These are phyloP conservation scores for Aphanomyces euteiches DNA, from an alignment of 352 stramenopile species.

Conservation along the genomic window DNA sequence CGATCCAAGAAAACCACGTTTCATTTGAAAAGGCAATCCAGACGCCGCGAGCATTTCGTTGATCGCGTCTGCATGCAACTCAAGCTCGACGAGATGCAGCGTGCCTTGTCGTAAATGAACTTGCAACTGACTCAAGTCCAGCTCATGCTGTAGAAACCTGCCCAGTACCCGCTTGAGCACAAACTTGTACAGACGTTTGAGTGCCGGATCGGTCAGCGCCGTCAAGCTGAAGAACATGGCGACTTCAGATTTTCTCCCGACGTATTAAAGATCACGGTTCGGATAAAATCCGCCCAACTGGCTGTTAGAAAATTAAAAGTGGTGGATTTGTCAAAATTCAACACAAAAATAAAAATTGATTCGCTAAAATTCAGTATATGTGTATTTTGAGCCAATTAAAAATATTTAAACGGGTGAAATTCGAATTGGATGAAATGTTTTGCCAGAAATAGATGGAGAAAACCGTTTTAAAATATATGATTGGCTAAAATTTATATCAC, in stretches of 20 bases:
- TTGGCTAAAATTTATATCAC: too few species aligned
- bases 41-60: constrained; percentile 74
- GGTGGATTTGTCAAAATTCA: too few species aligned
- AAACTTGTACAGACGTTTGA: constrained; percentile 90
- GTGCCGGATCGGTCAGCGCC: constrained; percentile 80
- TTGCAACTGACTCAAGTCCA: constrained; percentile 83
- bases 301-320: background rate
- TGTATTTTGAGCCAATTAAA: too few species aligned
- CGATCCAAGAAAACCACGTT: constrained; percentile 81
- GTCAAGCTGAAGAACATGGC: constrained; percentile 81
- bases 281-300: background rate
- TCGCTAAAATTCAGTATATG: background rate
- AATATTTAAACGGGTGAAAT: too few species aligned
- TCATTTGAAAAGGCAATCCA: constrained; percentile 74
- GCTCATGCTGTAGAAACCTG: constrained; percentile 78
- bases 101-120: constrained; percentile 73
- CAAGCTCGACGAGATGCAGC: constrained; percentile 77
- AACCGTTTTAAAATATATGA: too few species aligned
- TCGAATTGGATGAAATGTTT: too few species aligned
- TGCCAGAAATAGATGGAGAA: too few species aligned
- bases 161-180: constrained; percentile 87
- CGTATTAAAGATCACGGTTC: constrained; percentile 16
- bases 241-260: constrained; percentile 13
- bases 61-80: constrained; percentile 72
- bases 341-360: background rate